A percentile compares a stretch with the other conserved stretches of the same genome.
phyloP scores from a whole-genome alignment of 306 rosid species.

The Dryas drummondii region DNA sequence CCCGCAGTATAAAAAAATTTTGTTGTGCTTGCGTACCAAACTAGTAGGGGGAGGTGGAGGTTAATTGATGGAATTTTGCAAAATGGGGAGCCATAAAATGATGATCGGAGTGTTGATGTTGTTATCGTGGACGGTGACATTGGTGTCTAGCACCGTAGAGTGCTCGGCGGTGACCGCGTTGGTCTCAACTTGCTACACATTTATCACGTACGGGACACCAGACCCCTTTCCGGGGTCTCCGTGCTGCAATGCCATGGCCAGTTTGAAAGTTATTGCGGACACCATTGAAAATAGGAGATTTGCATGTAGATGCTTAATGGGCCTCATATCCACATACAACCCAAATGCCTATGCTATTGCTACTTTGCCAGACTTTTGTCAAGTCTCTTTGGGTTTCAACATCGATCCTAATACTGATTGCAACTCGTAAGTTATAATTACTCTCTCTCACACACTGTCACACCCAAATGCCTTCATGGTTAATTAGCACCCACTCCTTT shows the following conservation, averaged over 20 bases:
- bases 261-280: conserved; percentile 30
- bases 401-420: conserved; percentile 48
- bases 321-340: conserved; percentile 34
- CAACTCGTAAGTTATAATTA: conserved; percentile 22
- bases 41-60: conserved; percentile 11
- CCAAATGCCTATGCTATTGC: conserved; percentile 45
- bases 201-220: conserved; percentile 48
- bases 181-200: conserved; percentile 43
- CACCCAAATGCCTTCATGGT: too few species aligned
- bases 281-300: conserved; percentile 31
- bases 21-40: background rate
- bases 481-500: too few species aligned
- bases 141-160: conserved; percentile 28
- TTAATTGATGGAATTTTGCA: background rate
- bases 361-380: conserved; percentile 58
- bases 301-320: conserved; percentile 52
- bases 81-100: conserved; percentile 31
- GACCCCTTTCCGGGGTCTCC: conserved; percentile 53
- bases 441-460: background rate
- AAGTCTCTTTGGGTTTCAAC: conserved; percentile 54
- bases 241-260: conserved; percentile 51
- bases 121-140: background rate
- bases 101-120: conserved; percentile 27
- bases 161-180: conserved; percentile 47
- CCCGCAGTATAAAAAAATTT: background rate